Evolutionary conservation across 768 basidiomycete species (phyloP).

Genomic region (Phylloporus sp.): DNA sequence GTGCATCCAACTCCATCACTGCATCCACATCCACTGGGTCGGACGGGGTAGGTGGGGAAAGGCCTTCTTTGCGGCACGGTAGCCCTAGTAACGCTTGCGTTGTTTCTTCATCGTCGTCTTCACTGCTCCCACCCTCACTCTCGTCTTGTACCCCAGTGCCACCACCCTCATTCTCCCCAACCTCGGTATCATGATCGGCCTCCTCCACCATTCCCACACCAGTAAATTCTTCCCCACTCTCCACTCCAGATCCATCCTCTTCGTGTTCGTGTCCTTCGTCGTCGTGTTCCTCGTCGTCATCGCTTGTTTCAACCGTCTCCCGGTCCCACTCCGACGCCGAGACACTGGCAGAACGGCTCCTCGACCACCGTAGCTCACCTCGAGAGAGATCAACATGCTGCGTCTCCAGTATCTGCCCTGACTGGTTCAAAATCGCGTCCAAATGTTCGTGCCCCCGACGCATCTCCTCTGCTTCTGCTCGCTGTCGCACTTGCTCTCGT

Average conservation of each 20-base stretch:
- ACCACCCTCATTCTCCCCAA: constrained; percentile 1
- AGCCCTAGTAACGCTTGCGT: constrained; percentile 28
- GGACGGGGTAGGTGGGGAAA: not conserved
- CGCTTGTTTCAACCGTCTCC: constrained; percentile 13
- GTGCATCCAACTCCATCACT: constrained; percentile 1
- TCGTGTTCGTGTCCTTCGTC: constrained; percentile 21
- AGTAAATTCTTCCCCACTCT: constrained; percentile 39
- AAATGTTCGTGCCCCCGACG: constrained; percentile 80
- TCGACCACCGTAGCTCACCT: constrained; percentile 41
- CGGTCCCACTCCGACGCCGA: constrained; percentile 30
- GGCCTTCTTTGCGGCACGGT: not conserved
- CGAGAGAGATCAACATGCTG: constrained; percentile 69
- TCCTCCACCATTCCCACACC: constrained; percentile 24
- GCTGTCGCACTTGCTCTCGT: constrained; percentile 61
- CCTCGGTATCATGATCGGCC: not conserved
- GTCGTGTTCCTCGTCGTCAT: constrained; percentile 17
- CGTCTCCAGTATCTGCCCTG: constrained; percentile 79
- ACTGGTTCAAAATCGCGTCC: constrained; percentile 86
- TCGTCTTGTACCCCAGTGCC: constrained; percentile 28
- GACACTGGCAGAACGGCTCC: constrained; percentile 57
- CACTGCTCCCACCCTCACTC: constrained; percentile 39
- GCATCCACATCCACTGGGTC: not conserved
- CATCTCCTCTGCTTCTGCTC: constrained; percentile 71
- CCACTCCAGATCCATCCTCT: constrained; percentile 19
- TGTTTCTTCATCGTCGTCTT: constrained; percentile 31